Evolutionary conservation across 139 green algal genomes (phyloP).

Genomic region (Volvox reticuliferus): DNA sequence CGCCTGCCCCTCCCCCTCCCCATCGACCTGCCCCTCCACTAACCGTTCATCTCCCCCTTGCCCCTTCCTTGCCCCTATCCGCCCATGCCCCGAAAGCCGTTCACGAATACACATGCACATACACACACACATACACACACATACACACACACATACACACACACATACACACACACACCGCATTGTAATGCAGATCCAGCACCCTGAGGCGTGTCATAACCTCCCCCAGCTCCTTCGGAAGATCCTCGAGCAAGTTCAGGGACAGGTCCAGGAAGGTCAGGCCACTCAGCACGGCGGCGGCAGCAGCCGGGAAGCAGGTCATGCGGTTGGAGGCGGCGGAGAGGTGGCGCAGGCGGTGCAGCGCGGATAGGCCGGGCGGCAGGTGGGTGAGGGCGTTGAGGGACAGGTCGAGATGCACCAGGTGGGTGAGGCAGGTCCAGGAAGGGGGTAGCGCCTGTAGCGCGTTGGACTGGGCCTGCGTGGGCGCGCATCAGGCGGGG

Average conservation of each 20-base stretch:
- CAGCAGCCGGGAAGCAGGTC: neutral
- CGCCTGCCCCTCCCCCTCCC: no score
- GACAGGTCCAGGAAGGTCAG: neutral
- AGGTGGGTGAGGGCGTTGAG: conserved; percentile 13
- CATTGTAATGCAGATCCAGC: conserved; percentile 19
- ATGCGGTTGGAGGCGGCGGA: neutral
- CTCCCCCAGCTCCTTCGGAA: neutral
- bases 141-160: no score
- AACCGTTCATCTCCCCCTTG: no score
- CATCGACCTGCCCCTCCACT: no score
- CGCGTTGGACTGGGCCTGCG: conserved; percentile 22
- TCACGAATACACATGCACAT: neutral
- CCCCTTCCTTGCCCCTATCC: no score
- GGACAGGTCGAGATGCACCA: neutral
- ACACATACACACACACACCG: neutral
- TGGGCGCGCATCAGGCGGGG: neutral
- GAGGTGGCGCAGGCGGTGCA: conserved; percentile 14
- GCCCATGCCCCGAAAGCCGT: no score
- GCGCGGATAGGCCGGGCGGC: neutral
- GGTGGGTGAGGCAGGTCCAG: conserved; percentile 11
- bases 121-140: no score
- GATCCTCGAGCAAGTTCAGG: neutral
- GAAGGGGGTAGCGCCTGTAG: neutral
- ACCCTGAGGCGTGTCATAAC: neutral
- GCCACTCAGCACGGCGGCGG: neutral